Conservation (phyloP, 2,329 filamentous ascomycete genomes). For the Epichloe sylvatica region DNA sequence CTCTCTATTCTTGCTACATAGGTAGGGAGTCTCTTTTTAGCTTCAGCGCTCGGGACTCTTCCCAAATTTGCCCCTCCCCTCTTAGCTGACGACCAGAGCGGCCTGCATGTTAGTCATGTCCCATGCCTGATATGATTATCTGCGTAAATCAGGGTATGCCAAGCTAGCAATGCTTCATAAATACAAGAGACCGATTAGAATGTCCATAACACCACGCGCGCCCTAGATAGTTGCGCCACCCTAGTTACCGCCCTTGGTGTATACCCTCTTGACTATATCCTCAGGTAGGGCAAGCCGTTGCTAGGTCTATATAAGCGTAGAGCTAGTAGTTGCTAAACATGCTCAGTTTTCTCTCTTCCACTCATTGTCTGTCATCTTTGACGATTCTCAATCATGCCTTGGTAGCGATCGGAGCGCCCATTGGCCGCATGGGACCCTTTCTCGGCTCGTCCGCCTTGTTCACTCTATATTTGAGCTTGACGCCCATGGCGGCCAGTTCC, state of each 20-base stretch:
- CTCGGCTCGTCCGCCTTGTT: constrained; percentile 50
- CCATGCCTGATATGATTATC: not conserved
- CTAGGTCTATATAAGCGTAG: no score
- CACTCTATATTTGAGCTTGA: constrained; percentile 73
- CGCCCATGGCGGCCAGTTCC: constrained; percentile 90
- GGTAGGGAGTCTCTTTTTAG: no score
- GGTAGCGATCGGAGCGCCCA: constrained; percentile 12
- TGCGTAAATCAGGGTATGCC: not conserved
- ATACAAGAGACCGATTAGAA: not conserved
- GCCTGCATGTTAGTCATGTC: no score
- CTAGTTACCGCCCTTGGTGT: no score
- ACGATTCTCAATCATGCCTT: not conserved
- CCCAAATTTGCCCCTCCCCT: no score
- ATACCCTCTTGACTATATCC: no score
- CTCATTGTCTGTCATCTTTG: not conserved
- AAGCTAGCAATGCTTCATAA: not conserved
- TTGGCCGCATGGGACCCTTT: constrained; percentile 34
- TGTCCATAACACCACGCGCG: not conserved
- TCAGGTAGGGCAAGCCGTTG: no score
- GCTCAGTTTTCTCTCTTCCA: not conserved
- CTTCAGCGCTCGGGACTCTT: no score
- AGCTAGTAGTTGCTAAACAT: no score
- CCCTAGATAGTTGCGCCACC: no score
- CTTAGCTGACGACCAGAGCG: no score
- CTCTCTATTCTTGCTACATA: no score